These are phyloP conservation scores for Calonectria pteridis DNA, from an alignment of 2,329 filamentous ascomycete genomes.

Conservation along the genomic window DNA sequence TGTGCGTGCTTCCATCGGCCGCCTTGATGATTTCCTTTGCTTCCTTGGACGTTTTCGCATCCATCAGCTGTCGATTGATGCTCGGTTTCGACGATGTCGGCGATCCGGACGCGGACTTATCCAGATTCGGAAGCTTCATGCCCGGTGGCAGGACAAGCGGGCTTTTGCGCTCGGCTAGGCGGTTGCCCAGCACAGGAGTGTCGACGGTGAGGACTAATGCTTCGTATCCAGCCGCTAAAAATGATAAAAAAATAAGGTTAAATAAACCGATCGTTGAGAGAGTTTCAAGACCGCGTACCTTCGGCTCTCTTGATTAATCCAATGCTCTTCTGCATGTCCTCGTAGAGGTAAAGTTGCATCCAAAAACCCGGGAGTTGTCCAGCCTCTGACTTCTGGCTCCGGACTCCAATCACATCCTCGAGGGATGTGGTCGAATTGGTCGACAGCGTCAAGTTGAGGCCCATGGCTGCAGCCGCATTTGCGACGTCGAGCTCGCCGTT, in stretches of 20 bases:
- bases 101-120: not conserved
- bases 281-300: not conserved
- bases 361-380: not conserved
- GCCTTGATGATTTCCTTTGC: not conserved
- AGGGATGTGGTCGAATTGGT: slow-evolving; percentile 1
- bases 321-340: not conserved
- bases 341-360: not conserved
- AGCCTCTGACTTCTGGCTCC: not conserved
- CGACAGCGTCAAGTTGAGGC: not conserved
- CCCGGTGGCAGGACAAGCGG: not conserved
- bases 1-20: not conserved
- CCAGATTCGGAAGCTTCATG: not conserved
- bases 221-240: not conserved
- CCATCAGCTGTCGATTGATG: not conserved
- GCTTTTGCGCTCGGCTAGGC: not conserved
- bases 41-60: not conserved
- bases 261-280: not conserved
- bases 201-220: not conserved
- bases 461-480: not conserved
- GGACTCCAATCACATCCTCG: not conserved
- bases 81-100: not conserved
- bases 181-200: not conserved
- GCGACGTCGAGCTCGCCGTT: not conserved
- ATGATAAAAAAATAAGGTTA: not conserved
- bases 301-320: not conserved